These are phyloP conservation scores for Cystobasidium slooffiae DNA, from an alignment of 1,284 basidiomycete genomes.

Conservation along the genomic window DNA sequence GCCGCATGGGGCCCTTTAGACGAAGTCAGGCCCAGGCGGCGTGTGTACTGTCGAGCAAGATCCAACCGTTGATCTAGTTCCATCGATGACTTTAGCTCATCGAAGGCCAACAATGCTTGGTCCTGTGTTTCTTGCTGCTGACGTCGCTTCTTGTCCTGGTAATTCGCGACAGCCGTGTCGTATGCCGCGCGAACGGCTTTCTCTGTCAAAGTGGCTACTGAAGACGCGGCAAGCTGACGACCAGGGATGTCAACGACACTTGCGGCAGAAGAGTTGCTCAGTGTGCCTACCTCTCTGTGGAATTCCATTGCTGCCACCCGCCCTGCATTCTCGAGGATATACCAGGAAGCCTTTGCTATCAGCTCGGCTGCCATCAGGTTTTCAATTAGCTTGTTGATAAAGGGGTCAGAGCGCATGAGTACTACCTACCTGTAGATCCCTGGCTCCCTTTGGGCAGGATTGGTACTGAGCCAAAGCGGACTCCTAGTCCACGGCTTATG, in stretches of 20 bases:
- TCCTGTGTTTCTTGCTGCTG: slow-evolving; percentile 47
- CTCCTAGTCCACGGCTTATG: slow-evolving; percentile 72
- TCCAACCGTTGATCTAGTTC: slow-evolving; percentile 50
- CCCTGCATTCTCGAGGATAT: slow-evolving; percentile 69
- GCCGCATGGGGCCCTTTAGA: background rate
- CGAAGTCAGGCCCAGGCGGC: slow-evolving; percentile 43
- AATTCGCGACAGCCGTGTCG: background rate
- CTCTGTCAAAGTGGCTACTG: slow-evolving; percentile 12
- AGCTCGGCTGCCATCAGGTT: slow-evolving; percentile 61
- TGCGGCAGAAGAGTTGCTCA: background rate
- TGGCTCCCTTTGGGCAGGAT: slow-evolving; percentile 59
- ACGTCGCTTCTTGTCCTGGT: slow-evolving; percentile 28
- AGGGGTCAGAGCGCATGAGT: too few relatives aligned
- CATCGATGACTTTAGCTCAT: slow-evolving; percentile 48
- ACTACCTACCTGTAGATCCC: slow-evolving; percentile 6
- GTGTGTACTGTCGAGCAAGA: slow-evolving; percentile 43
- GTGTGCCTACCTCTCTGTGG: slow-evolving; percentile 42
- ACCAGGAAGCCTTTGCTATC: slow-evolving; percentile 74
- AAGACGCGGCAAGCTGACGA: background rate
- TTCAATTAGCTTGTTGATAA: too few relatives aligned
- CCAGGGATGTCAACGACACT: background rate
- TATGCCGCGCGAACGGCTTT: slow-evolving; percentile 5
- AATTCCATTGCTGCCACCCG: slow-evolving; percentile 63
- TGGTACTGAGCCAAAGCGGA: slow-evolving; percentile 83
- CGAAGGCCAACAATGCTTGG: slow-evolving; percentile 51